Percentiles rank a stretch among this genome's conserved stretches.
phyloP scores from a whole-genome alignment of 495 filamentous ascomycete species.

The Pseudoneurospora amorphoporcata region DNA sequence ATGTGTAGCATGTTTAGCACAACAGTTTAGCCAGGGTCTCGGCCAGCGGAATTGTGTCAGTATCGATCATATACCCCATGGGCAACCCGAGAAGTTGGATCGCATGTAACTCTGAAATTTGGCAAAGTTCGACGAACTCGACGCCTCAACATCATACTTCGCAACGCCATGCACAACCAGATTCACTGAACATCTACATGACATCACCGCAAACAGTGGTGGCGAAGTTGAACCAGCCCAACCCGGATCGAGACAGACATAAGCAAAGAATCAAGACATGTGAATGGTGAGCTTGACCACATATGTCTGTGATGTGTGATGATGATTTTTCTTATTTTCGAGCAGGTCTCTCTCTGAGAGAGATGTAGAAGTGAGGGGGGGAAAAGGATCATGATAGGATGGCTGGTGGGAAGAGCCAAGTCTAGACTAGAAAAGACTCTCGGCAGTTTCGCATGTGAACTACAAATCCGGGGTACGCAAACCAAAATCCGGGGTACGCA shows the following conservation, averaged over 20 bases:
- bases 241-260: background rate
- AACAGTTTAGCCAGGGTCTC: slow-evolving; percentile 45
- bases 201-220: background rate
- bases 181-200: background rate
- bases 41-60: slow-evolving; percentile 28
- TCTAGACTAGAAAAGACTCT: background rate
- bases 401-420: background rate
- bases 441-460: background rate
- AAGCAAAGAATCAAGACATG: background rate
- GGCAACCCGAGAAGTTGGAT: background rate
- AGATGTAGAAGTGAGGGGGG: background rate
- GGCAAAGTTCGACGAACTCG: background rate
- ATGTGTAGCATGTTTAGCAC: too few relatives aligned
- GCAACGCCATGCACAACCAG: background rate
- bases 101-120: background rate
- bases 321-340: background rate
- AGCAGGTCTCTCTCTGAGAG: background rate
- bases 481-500: background rate
- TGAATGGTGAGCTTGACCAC: background rate
- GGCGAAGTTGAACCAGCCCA: background rate
- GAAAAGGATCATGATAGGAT: background rate
- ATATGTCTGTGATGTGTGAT: background rate
- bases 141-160: background rate
- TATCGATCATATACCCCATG: background rate
- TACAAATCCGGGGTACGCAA: background rate